Evolutionary conservation across 2,329 filamentous ascomycete genomes (phyloP), one percentile per base, ranked within the genome.

Genomic region (Verticillium tricorpus): DNA sequence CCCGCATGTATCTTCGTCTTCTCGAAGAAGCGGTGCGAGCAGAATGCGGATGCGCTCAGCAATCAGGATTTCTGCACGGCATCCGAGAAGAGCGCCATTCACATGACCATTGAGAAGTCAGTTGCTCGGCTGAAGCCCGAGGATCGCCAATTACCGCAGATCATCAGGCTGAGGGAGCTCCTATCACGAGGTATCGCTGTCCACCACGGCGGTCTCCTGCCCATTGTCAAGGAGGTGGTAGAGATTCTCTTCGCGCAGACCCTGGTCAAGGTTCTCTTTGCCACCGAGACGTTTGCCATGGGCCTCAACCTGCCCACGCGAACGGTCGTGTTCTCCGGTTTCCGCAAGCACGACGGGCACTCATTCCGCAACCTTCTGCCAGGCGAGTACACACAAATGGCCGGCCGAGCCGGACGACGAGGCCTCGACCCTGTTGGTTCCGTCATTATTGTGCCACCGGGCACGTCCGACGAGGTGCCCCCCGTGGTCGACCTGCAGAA

Each of bases 341-440:
- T 95, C 75, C 88, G 95, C 59, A 99, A 99, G 74, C 94, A 97
- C 67, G 95, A 99, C 71, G 95, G 95, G 6, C 91, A 95, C 68
- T 86, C 87, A 4, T 98, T 98, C 79, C 85, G 95, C 67, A 95
- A 97, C 71, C 81, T 99, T 0, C 82, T 97, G 0, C 93, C 95
- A 0, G 95, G 95, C 17, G 95, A 99, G 73, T 99, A 99, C 73
- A 99, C 95, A 1, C 95, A 99, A 70, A 99, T 99, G 95, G 94
- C 95, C 28, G 95, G 95, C 37, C 86, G 95, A 78, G 95, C 95
- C 59, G 95, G 95, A 58, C 89, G 95, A 69, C 88, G 95, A 82
- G 95, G 95, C 68, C 84, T 98, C 15, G 95, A 99, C 73, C 89
- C 89, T 5, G 93, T 97, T 25, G 95, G 95, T 2, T 95, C 91